Evolutionary conservation across 495 filamentous ascomycete genomes (phyloP), one percentile per base, ranked within the genome.

Genomic region (Aspergillus egyptiacus): DNA sequence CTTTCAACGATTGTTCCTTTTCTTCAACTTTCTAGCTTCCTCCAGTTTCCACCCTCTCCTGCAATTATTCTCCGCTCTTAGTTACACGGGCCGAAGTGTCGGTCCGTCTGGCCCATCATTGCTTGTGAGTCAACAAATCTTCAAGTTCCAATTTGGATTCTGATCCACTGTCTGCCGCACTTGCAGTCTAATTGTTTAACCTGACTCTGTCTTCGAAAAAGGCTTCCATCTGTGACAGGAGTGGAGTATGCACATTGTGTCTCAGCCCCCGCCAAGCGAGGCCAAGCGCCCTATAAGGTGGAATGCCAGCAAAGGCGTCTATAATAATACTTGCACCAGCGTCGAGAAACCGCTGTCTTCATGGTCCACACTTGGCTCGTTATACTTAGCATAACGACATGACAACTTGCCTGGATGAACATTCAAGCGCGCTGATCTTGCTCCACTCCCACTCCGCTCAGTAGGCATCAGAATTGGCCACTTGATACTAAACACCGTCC

Each of bases 381-480:
- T 20, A 41, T 41, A 32, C 28, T 14, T 13, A 20, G 41, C 9
- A 39, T 14, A 22, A 23, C 33, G 27, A 7, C 41, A 44, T 33
- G 27, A 33, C 41, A 44, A 18, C 45, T 50, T 42, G 14, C 10
- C 27, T n/a, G n/a, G n/a, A n/a, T n/a, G n/a, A n/a, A n/a, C 47
- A 31, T 32, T 34, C 30, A 13, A 31, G 10, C 2, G 32, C 14
- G 47, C 30, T 42, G 47, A 50, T 50, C 47, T 25, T 6, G 28
- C 36, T 50, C 47, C 37, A 50, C 41, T 44, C 46, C 34, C 34
- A 39, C 23, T 24, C 25, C 27, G 11, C 33, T n/a, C 13, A 8
- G 7, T 47, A 50, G 47, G 37, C 36, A 50, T 50, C 28, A 50
- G 24, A 14, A 50, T 50, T 42, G 25, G 35, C 46, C 28, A 32